phyloP scores from a whole-genome alignment of 257 asterid genomes.

The Primulina huaijiensis region DNA sequence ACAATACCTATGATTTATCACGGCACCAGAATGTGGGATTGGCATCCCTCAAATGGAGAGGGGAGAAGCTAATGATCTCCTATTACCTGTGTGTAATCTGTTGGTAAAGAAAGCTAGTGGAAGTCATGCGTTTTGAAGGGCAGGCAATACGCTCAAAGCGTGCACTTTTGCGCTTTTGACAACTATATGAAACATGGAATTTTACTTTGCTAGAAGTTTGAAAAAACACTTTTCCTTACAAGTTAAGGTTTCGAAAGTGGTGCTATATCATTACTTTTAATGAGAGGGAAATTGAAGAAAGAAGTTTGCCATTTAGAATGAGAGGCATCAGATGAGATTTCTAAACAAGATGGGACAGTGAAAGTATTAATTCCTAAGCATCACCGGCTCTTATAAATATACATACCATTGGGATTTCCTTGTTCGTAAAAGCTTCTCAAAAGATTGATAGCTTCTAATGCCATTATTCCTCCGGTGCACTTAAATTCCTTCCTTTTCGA shows the following conservation, averaged over 20 bases:
- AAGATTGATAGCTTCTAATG: conserved; percentile 70
- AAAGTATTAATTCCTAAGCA: conserved; percentile 19
- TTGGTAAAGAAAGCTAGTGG: too few species aligned
- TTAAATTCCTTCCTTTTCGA: conserved; percentile 50
- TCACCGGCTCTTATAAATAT: conserved; percentile 14
- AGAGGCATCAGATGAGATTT: conserved; percentile 11
- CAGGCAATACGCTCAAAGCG: too few species aligned
- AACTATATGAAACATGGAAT: too few species aligned
- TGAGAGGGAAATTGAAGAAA: not conserved
- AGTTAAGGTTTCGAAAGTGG: not conserved
- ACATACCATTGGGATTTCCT: conserved; percentile 83
- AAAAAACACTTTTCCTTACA: not conserved
- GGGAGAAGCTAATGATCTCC: not conserved
- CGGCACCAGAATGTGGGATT: too few species aligned
- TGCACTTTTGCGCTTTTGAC: too few species aligned
- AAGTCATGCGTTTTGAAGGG: too few species aligned
- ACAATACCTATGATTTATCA: too few species aligned
- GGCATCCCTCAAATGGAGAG: not conserved
- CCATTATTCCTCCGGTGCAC: conserved; percentile 87
- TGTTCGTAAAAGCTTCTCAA: conserved; percentile 83
- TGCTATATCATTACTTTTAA: not conserved
- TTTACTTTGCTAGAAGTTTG: too few species aligned
- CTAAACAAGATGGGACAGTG: conserved; percentile 2
- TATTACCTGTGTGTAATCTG: too few species aligned
- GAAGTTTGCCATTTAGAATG: conserved; percentile 7